Conservation (phyloP, 2,329 filamentous ascomycete genomes). For the Aspergillus uvarum region DNA sequence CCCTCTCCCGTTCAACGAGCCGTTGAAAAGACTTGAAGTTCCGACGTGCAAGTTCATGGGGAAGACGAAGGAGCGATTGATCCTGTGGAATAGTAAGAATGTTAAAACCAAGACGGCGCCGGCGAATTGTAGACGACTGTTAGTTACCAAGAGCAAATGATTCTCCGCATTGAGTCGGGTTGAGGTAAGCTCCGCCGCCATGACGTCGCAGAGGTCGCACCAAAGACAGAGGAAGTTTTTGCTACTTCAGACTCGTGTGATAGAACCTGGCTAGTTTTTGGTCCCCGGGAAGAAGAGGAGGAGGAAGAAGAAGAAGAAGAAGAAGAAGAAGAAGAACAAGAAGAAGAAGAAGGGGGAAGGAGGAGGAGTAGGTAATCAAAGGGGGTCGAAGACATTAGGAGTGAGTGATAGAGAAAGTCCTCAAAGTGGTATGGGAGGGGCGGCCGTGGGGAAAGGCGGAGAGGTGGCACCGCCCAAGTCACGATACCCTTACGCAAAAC, state of each 20-base stretch:
- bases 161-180: slow-evolving; percentile 52
- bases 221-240: background rate
- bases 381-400: background rate
- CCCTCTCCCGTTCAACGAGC: slow-evolving; percentile 49
- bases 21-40: slow-evolving; percentile 78
- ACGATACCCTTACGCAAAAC: slow-evolving; percentile 5
- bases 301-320: too few species aligned
- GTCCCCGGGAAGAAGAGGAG: too few species aligned
- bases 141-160: slow-evolving; percentile 48
- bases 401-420: background rate
- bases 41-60: slow-evolving; percentile 86
- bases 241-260: background rate
- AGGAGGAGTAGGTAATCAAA: background rate
- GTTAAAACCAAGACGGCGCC: slow-evolving; percentile 6
- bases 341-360: too few species aligned
- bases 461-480: slow-evolving; percentile 8
- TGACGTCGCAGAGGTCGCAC: slow-evolving; percentile 15
- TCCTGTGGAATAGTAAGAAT: slow-evolving; percentile 57
- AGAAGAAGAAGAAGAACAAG: too few species aligned
- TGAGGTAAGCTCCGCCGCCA: slow-evolving; percentile 47
- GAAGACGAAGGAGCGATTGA: slow-evolving; percentile 88
- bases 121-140: slow-evolving; percentile 6
- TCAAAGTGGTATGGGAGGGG: slow-evolving; percentile 2
- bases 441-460: background rate
- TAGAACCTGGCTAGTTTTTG: background rate